Evolutionary conservation across 148 eudicot species (phyloP), one percentile per base, ranked within the genome.

Genomic region (Agrostemma githago): DNA sequence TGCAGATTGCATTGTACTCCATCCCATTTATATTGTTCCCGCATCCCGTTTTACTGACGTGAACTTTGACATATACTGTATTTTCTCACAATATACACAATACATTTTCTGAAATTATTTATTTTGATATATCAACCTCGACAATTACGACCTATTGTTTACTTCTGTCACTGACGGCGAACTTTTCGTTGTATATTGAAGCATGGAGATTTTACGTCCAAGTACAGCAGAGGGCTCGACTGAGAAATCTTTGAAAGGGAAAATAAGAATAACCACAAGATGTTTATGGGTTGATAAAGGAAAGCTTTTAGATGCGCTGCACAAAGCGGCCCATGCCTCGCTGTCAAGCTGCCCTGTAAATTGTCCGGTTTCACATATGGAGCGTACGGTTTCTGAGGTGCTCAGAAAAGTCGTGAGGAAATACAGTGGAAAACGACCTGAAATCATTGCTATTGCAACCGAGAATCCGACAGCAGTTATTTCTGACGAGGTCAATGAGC

Each of bases 281-380:
- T 95, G 99, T 86, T 84, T 95, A 81, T 95, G 99, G 99, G 89
- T 95, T 57, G 99, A 95, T 72, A 92, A 92, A 78, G 99, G 99
- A 63, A 95, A 92, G 83, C 97, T 95, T 79, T 78, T 92, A 80
- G 99, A 95, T 82, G 99, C 99, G 53, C 89, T 95, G 58, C 88
- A 90, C 83, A 90, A 89, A 86, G 96, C 97, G 74, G 96, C 99
- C 60, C 96, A 92, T 75, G 97, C 96, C 73, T 82, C 94, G 21
- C 78, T 95, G 44, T 90, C 97, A 34, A 92, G 97, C 81, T 95
- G 97, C 69, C 94, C 99, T 53, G 76, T 92, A 62, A 90, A 79
- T 72, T 86, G 91, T 76, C 99, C 99, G 75, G 85, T 95, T 38
- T 74, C 88, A 42, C 99, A 95, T 79, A 87, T 95, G 85, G 99